Evolutionary conservation across 768 basidiomycete genomes (phyloP), one percentile per base, ranked within the genome.

Genomic region (Amanita muscaria): DNA sequence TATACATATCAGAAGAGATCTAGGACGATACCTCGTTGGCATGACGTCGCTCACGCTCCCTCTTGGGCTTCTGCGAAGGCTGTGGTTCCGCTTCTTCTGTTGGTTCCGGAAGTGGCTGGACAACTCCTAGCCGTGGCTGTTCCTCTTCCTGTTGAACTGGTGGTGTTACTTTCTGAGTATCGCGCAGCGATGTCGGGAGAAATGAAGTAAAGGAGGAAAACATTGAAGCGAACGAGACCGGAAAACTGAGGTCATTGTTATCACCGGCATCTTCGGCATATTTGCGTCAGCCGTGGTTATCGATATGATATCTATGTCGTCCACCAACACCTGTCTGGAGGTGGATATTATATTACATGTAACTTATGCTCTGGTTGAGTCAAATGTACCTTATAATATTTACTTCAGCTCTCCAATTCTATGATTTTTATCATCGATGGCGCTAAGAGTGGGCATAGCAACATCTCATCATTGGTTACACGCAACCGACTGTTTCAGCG

Each of bases 201-300:
- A 47, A 47, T 2, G 38, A 42, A 25, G 21, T 23, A 6, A 47
- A 32, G n/a, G 46, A 41, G 2, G 46, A 40, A 23, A 47, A 42
- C 46, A 47, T 47, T 23, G 37, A 10, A 35, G 18, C n/a, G 22
- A 12, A 41, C 16, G 30, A 39, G 24, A n/a, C 24, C 15, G 12
- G 29, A 27, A 15, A 16, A 25, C 7, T n/a, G 11, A 43, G 30
- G 7, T 14, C 29, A 33, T 42, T 15, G 18, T 42, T 12, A 31
- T 16, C n/a, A n/a, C n/a, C n/a, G n/a, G n/a, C n/a, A n/a, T n/a
- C n/a, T n/a, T n/a, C n/a, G n/a, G n/a, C n/a, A n/a, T n/a, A n/a
- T n/a, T n/a, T n/a, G n/a, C n/a, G n/a, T n/a, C n/a, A n/a, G n/a
- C n/a, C n/a, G n/a, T n/a, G n/a, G n/a, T n/a, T n/a, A n/a, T n/a